Conservation (phyloP, 495 filamentous ascomycete genomes). For the Margaritispora aquatica region DNA sequence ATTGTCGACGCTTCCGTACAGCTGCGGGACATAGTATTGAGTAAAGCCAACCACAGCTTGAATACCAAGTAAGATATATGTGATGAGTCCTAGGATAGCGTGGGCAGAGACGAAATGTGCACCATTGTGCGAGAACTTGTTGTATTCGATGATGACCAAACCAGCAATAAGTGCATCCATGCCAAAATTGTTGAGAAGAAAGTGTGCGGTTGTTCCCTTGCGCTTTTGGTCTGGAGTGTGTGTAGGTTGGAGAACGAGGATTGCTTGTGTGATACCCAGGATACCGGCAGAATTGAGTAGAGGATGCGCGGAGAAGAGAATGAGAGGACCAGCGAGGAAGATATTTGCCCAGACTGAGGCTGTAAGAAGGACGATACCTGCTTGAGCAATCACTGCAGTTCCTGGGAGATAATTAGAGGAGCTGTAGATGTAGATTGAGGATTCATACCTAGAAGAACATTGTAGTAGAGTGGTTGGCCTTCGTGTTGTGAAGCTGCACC, state of each 20-base stretch:
- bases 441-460: slow-evolving; percentile 67
- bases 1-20: slow-evolving; percentile 72
- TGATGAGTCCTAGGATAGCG: slow-evolving; percentile 70
- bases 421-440: neutral
- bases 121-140: slow-evolving; percentile 58
- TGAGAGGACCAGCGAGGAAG: slow-evolving; percentile 55
- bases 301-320: slow-evolving; percentile 82
- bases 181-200: slow-evolving; percentile 56
- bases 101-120: slow-evolving; percentile 73
- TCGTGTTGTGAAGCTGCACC: slow-evolving; percentile 69
- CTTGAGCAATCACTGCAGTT: slow-evolving; percentile 58
- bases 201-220: slow-evolving; percentile 64
- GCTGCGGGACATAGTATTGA: slow-evolving; percentile 61
- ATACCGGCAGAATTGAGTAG: slow-evolving; percentile 73
- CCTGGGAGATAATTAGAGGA: slow-evolving; percentile 36
- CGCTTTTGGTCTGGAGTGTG: slow-evolving; percentile 66
- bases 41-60: slow-evolving; percentile 76
- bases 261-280: slow-evolving; percentile 67
- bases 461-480: slow-evolving; percentile 53
- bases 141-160: slow-evolving; percentile 73
- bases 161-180: slow-evolving; percentile 56
- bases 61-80: slow-evolving; percentile 61
- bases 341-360: slow-evolving; percentile 69
- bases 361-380: slow-evolving; percentile 50
- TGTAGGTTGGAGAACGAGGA: slow-evolving; percentile 86